A percentile compares a stretch with the other conserved stretches of the same genome.
phyloP scores from a whole-genome alignment of 768 basidiomycete species.

The Favolaschia claudopus region DNA sequence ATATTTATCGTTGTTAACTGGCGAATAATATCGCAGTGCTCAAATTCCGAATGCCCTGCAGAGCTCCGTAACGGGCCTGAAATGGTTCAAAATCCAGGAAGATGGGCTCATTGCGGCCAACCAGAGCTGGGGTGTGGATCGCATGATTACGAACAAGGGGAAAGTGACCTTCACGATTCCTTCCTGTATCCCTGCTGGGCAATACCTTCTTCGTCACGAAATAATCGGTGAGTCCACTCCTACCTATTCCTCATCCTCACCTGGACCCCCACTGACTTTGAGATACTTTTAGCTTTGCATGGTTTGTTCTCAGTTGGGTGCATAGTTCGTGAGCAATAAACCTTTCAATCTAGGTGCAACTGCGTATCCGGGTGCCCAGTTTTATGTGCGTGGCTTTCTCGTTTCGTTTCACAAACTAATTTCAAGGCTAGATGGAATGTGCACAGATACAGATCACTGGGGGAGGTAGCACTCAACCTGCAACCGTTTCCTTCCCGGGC shows the following conservation, averaged over 20 bases:
- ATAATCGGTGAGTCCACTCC: slow-evolving; percentile 53
- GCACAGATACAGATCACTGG: slow-evolving; percentile 56
- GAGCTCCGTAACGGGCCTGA: slow-evolving; percentile 45
- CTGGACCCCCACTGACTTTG: neutral
- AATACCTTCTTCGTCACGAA: slow-evolving; percentile 53
- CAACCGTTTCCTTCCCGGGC: slow-evolving; percentile 57
- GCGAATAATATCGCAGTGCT: slow-evolving; percentile 43
- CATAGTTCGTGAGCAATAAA: neutral
- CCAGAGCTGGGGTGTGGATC: slow-evolving; percentile 47
- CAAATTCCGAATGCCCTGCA: slow-evolving; percentile 46
- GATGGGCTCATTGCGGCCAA: slow-evolving; percentile 39
- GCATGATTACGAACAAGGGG: slow-evolving; percentile 49
- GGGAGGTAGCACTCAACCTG: slow-evolving; percentile 49
- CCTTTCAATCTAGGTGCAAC: slow-evolving; percentile 48
- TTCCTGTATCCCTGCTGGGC: slow-evolving; percentile 22
- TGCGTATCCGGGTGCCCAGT: slow-evolving; percentile 61
- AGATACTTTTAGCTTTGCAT: slow-evolving; percentile 18
- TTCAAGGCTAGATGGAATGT: slow-evolving; percentile 50
- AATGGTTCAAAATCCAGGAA: slow-evolving; percentile 56
- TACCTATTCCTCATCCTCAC: neutral
- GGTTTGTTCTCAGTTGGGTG: slow-evolving; percentile 13
- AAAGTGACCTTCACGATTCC: slow-evolving; percentile 45
- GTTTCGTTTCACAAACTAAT: neutral
- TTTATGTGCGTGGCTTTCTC: slow-evolving; percentile 51
- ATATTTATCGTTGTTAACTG: neutral